These are phyloP conservation scores for Aegilops tauschii DNA, from an alignment of 176 grass and related monocot species.

Conservation along the genomic window DNA sequence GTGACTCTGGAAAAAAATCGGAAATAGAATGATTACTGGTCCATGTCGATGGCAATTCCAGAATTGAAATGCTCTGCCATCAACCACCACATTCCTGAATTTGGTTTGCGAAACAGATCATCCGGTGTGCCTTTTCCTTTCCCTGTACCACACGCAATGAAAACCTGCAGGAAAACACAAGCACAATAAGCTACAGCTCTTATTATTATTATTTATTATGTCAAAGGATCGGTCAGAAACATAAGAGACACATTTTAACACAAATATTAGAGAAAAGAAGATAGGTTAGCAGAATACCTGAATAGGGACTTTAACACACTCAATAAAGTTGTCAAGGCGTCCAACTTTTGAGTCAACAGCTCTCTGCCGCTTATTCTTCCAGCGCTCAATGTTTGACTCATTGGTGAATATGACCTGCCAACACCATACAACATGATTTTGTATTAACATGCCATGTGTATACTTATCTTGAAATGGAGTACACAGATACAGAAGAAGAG, in stretches of 20 bases:
- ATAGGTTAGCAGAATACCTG: constrained; percentile 45
- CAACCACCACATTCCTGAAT: constrained; percentile 79
- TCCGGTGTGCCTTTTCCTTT: constrained; percentile 52
- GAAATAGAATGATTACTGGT: constrained; percentile 50
- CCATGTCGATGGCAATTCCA: constrained; percentile 63
- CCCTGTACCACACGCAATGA: constrained; percentile 73
- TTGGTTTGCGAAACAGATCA: constrained; percentile 82
- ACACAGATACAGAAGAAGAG: background rate
- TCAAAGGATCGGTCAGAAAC: constrained; percentile 3
- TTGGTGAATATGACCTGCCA: constrained; percentile 95
- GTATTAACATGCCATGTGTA: background rate
- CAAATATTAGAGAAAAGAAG: constrained; percentile 23
- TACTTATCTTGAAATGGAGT: background rate
- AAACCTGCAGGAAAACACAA: constrained; percentile 56
- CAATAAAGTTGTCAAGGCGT: constrained; percentile 80
- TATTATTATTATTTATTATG: background rate
- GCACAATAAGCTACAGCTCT: constrained; percentile 17
- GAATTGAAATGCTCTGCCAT: constrained; percentile 87
- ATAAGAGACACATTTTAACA: background rate
- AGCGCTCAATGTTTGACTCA: constrained; percentile 85
- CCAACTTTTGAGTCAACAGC: constrained; percentile 98
- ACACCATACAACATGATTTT: constrained; percentile 12
- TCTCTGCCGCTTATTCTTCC: constrained; percentile 84
- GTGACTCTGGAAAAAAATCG: background rate
- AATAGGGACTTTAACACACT: constrained; percentile 68